These are phyloP conservation scores for Lentinula novae-zelandiae DNA, from an alignment of 1,284 basidiomycete genomes.

Conservation along the genomic window DNA sequence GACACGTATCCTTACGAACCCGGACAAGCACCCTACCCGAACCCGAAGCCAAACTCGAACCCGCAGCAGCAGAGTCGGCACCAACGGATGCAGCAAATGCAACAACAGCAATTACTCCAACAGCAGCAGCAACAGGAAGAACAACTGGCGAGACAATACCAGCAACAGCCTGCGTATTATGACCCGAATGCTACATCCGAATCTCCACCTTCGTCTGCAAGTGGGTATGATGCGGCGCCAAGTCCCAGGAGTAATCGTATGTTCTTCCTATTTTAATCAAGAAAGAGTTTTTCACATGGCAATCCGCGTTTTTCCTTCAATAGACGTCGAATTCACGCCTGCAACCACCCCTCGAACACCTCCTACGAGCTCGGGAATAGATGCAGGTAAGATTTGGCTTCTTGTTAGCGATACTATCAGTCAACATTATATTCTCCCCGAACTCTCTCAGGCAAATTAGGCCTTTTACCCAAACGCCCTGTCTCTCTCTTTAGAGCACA, in stretches of 20 bases:
- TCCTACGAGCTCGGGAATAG: constrained; percentile 19
- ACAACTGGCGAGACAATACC: constrained; percentile 10
- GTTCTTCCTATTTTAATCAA: neutral
- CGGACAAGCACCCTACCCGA: constrained; percentile 13
- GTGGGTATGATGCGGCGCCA: constrained; percentile 19
- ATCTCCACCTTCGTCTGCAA: constrained; percentile 13
- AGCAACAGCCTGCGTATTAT: constrained; percentile 31
- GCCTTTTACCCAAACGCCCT: constrained; percentile 70
- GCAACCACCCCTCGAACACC: constrained; percentile 10
- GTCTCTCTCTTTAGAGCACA: constrained; percentile 57
- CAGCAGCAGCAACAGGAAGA: constrained; percentile 9
- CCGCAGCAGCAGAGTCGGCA: constrained; percentile 12
- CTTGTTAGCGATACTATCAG: neutral
- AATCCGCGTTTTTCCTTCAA: neutral
- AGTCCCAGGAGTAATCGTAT: neutral
- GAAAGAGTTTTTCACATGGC: neutral
- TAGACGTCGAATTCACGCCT: neutral
- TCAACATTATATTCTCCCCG: neutral
- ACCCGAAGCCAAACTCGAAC: neutral
- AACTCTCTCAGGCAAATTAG: constrained; percentile 47
- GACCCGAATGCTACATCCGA: constrained; percentile 30
- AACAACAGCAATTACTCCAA: constrained; percentile 5
- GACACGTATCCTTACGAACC: constrained; percentile 19
- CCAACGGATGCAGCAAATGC: constrained; percentile 10
- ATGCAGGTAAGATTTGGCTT: constrained; percentile 22